Percentiles rank a stretch among this genome's conserved stretches.
phyloP scores from a whole-genome alignment of 768 basidiomycete genomes.

The Termitomyces sp. region DNA sequence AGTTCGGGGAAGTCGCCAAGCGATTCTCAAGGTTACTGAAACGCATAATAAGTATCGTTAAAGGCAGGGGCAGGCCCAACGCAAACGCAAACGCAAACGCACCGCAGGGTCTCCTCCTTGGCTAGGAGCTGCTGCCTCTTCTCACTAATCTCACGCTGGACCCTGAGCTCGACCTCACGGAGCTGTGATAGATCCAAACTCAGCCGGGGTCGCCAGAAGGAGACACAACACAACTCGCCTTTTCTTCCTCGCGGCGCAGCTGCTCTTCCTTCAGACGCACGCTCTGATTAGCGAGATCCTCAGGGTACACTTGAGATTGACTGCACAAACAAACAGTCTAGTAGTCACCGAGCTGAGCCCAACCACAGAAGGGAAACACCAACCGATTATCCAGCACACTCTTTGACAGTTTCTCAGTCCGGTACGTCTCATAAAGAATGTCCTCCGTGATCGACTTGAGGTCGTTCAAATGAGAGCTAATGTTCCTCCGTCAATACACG shows the following conservation, averaged over 20 bases:
- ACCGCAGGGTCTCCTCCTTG: conserved; percentile 80
- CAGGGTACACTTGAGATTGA: conserved; percentile 74
- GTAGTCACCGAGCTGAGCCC: background rate
- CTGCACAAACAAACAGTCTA: conserved; percentile 18
- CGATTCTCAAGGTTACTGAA: conserved; percentile 54
- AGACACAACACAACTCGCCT: conserved; percentile 30
- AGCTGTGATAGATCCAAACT: conserved; percentile 34
- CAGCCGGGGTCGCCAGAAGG: background rate
- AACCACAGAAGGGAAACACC: background rate
- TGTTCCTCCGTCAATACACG: conserved; percentile 6
- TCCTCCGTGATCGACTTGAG: conserved; percentile 83
- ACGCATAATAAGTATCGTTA: background rate
- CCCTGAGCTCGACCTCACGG: conserved; percentile 81
- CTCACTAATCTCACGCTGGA: conserved; percentile 85
- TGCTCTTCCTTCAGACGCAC: conserved; percentile 90
- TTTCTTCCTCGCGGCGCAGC: conserved; percentile 82
- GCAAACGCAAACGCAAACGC: too few species aligned
- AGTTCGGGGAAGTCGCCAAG: conserved; percentile 29
- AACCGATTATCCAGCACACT: conserved; percentile 57
- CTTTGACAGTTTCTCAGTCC: conserved; percentile 83
- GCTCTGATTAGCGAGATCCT: conserved; percentile 81
- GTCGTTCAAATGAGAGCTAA: conserved; percentile 76
- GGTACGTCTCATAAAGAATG: conserved; percentile 81
- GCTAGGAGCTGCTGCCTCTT: conserved; percentile 82
- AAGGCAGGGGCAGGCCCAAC: conserved; percentile 6